Conservation (phyloP, 306 rosid genomes). For the Trifolium repens region DNA sequence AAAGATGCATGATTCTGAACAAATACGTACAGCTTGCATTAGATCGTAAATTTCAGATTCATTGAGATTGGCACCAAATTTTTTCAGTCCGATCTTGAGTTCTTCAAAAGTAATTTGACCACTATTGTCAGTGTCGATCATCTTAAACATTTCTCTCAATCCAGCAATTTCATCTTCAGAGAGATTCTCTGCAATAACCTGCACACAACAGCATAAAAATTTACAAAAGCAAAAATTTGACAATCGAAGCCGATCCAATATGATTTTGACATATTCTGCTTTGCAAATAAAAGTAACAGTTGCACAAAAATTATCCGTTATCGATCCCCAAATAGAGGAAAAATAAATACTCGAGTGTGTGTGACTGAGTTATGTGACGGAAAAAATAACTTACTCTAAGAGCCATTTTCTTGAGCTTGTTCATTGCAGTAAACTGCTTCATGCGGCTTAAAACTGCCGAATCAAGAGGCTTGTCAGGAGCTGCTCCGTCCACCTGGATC, state of each 20-base stretch:
- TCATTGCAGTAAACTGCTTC: slow-evolving; percentile 86
- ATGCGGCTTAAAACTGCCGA: slow-evolving; percentile 86
- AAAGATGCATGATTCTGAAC: background rate
- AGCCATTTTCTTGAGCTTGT: slow-evolving; percentile 93
- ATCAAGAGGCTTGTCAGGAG: slow-evolving; percentile 89
- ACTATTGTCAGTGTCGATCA: slow-evolving; percentile 78
- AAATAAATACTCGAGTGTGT: background rate
- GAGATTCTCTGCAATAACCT: slow-evolving; percentile 88
- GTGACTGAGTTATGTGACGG: background rate
- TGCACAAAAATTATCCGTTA: background rate
- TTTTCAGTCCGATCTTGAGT: slow-evolving; percentile 76
- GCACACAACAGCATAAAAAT: slow-evolving; percentile 31
- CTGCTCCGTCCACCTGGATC: slow-evolving; percentile 83
- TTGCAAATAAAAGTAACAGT: background rate
- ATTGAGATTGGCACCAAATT: slow-evolving; percentile 74
- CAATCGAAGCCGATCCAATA: background rate
- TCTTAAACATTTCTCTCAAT: slow-evolving; percentile 81
- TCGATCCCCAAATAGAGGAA: background rate
- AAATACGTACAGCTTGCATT: slow-evolving; percentile 77
- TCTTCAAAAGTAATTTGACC: slow-evolving; percentile 91
- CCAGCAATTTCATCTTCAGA: slow-evolving; percentile 92
- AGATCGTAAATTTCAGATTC: slow-evolving; percentile 82
- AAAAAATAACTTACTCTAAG: slow-evolving; percentile 69
- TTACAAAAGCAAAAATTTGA: slow-evolving; percentile 29
- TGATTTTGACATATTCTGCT: background rate